Evolutionary conservation across 2,329 filamentous ascomycete species (phyloP), one percentile per base, ranked within the genome.

Genomic region (Elsinoe ampelina): DNA sequence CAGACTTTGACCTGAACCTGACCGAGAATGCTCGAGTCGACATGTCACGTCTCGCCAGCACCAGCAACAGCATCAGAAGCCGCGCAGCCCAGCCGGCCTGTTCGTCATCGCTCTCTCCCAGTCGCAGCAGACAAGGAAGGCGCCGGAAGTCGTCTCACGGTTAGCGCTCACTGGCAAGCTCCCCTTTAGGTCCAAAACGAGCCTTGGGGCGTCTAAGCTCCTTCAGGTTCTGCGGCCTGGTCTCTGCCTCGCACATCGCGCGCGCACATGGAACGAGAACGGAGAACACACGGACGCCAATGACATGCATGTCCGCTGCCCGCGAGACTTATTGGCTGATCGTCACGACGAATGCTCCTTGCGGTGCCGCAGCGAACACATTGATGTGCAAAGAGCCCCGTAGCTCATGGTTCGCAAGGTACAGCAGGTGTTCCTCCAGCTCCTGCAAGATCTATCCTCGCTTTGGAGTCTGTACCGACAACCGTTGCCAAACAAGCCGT

Each of bases 401-500:
- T 22, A 5, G 20, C 20, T 48, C 43, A 36, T 52, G 48, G 48
- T 52, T 52, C 48, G 26, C 45, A 38, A 26, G 7, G 36, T 11
- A 34, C 32, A 52, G 15, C 34, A 22, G 36, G 36, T 34, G n/a
- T 22, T 39, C 11, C 26, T 19, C 20, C 35, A 35, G n/a, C 26
- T 52, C 32, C 48, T 34, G 2, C 30, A 32, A 7, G 8, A 5
- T 30, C 26, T 30, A 8, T 30, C 26, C 26, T 30, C 26, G 26
- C 26, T 34, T 50, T 12, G 17, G 11, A 35, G 13, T 17, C 45
- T 50, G 32, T 7, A 50, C 45, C 12, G 26, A 35, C 20, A 35
- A 38, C 17, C 34, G 48, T 52, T 52, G 48, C 34, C 34, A 19
- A 38, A 45, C 20, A 52, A 52, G 34, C 48, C 48, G 48, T 52